phyloP scores from a whole-genome alignment of 768 basidiomycete genomes.

The Pleurotus tuber-regium region DNA sequence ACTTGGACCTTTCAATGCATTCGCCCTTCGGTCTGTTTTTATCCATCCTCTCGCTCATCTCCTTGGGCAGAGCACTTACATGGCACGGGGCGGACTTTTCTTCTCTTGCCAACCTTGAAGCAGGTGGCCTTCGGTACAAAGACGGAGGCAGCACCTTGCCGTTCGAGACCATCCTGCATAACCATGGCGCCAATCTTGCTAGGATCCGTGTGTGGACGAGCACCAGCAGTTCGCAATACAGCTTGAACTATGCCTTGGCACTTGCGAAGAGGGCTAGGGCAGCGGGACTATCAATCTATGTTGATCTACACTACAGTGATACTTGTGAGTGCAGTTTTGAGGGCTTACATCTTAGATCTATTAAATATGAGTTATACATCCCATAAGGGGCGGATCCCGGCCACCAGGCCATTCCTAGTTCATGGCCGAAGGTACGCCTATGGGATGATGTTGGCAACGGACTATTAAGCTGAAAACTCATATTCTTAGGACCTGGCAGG shows the following conservation, averaged over 20 bases:
- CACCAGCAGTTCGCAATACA: constrained; percentile 47
- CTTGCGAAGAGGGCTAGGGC: constrained; percentile 55
- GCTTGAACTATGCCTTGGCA: constrained; percentile 47
- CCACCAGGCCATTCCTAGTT: constrained; percentile 55
- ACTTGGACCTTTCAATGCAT: background rate
- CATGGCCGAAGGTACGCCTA: constrained; percentile 42
- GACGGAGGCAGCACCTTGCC: constrained; percentile 16
- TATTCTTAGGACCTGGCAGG: constrained; percentile 32
- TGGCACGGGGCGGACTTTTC: constrained; percentile 59
- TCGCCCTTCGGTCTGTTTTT: constrained; percentile 6
- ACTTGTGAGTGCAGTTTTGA: constrained; percentile 39
- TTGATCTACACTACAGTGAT: constrained; percentile 65
- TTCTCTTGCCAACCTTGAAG: constrained; percentile 51
- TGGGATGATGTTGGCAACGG: background rate
- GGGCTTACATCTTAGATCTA: background rate
- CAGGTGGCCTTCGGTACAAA: constrained; percentile 33
- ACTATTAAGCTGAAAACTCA: constrained; percentile 1
- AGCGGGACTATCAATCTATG: constrained; percentile 51
- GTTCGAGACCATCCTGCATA: constrained; percentile 52
- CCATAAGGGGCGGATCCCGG: constrained; percentile 61
- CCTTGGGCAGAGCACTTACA: constrained; percentile 33
- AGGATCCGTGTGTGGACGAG: constrained; percentile 65
- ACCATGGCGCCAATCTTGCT: constrained; percentile 55
- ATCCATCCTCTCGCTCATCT: constrained; percentile 19
- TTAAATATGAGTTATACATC: background rate